A percentile compares a stretch with the other conserved stretches of the same genome.
Evolutionary conservation across 345 rosid genomes (phyloP).

Genomic region (Erucastrum elatum): DNA sequence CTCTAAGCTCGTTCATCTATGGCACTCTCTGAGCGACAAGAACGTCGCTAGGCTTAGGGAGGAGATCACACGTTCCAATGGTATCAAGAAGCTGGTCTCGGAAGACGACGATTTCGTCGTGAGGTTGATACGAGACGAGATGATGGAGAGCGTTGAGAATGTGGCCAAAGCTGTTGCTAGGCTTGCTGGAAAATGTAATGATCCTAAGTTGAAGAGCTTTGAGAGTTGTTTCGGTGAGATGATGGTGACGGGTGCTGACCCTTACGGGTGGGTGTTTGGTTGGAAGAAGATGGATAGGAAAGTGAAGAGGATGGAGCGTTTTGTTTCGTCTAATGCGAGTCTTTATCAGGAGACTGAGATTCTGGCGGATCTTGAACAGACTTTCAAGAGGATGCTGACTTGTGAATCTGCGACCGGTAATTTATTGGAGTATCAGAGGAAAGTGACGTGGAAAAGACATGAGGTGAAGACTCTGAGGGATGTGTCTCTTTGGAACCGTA

Average conservation of each 20-base stretch:
- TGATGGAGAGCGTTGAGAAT: conserved; percentile 61
- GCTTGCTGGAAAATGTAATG: conserved; percentile 69
- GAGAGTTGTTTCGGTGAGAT: conserved; percentile 55
- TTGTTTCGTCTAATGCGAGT: conserved; percentile 62
- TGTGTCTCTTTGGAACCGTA: conserved; percentile 83
- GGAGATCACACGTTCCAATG: conserved; percentile 62
- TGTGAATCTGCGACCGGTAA: conserved; percentile 57
- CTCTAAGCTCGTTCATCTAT: conserved; percentile 82
- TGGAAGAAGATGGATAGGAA: conserved; percentile 83
- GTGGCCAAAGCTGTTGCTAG: conserved; percentile 75
- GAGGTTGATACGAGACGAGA: conserved; percentile 61
- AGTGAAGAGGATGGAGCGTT: conserved; percentile 83
- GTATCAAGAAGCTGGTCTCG: conserved; percentile 78
- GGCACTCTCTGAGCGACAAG: conserved; percentile 90
- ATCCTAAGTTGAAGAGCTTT: conserved; percentile 63
- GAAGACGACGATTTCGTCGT: conserved; percentile 76
- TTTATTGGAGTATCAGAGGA: conserved; percentile 68
- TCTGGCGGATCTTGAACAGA: conserved; percentile 77
- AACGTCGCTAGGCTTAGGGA: conserved; percentile 69
- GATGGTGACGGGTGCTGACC: conserved; percentile 52
- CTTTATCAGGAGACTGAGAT: conserved; percentile 93
- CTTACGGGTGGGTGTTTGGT: conserved; percentile 66
- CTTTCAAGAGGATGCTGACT: conserved; percentile 65
- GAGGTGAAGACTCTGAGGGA: conserved; percentile 77
- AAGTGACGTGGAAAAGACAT: conserved; percentile 79